A percentile compares a stretch with the other conserved stretches of the same genome.
These are phyloP conservation scores for Cyclocybe cylindracea DNA, from an alignment of 768 basidiomycete genomes.

Conservation along the genomic window DNA sequence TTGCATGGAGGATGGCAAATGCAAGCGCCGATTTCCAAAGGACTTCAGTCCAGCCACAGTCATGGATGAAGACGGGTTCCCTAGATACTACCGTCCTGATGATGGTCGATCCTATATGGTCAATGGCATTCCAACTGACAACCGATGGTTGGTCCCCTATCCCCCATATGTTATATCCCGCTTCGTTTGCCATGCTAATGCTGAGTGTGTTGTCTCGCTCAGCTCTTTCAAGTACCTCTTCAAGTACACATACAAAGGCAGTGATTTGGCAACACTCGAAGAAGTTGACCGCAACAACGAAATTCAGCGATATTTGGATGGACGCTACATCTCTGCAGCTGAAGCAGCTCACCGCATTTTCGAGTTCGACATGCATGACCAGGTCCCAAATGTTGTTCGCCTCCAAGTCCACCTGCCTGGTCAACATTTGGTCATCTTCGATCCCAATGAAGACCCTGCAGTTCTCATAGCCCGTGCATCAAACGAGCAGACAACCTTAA, in stretches of 20 bases:
- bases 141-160: conserved; percentile 44
- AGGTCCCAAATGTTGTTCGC: conserved; percentile 35
- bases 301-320: conserved; percentile 35
- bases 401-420: conserved; percentile 42
- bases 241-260: conserved; percentile 54
- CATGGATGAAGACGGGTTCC: conserved; percentile 42
- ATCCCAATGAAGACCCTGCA: conserved; percentile 22
- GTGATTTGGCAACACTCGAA: conserved; percentile 38
- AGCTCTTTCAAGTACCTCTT: conserved; percentile 41
- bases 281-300: conserved; percentile 32
- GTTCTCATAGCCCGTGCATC: conserved; percentile 17
- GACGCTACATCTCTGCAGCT: conserved; percentile 28
- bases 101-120: conserved; percentile 28
- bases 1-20: conserved; percentile 36
- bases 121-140: conserved; percentile 35
- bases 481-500: conserved; percentile 23
- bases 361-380: conserved; percentile 29
- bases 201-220: conserved; percentile 41
- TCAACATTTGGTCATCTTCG: conserved; percentile 37
- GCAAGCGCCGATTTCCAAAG: conserved; percentile 34
- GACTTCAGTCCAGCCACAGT: conserved; percentile 32
- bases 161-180: conserved; percentile 32
- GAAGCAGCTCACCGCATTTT: conserved; percentile 38
- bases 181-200: conserved; percentile 52
- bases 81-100: conserved; percentile 33